Evolutionary conservation across 2,329 filamentous ascomycete species (phyloP), one percentile per base, ranked within the genome.

Genomic region (Xylaria digitata): DNA sequence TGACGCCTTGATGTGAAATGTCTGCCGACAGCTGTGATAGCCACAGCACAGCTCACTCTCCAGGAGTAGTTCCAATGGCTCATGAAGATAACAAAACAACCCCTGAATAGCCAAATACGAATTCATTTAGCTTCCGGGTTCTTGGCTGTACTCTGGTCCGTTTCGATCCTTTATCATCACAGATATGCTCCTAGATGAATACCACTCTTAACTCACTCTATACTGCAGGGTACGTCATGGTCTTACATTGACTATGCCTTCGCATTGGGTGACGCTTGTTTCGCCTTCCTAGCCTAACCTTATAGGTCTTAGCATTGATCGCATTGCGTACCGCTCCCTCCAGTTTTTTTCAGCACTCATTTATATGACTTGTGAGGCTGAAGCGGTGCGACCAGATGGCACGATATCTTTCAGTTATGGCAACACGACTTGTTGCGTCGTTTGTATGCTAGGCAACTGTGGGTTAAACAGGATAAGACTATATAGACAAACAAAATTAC

Each of bases 151-250:
- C 11, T 53, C 53, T 11, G 26, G 32, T 56, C 37, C 50, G 21
- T 63, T 64, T 70, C 68, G 68, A 66, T 43, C 68, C 68, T 68
- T 63, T 21, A 48, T 57, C 7, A 40, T 32, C 48, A 30, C 45
- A 59, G 13, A 57, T 63, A 54, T 19, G 42, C 59, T 52, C 59
- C 45, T 54, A 40, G 46, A 62, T 46, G 26, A 48, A 66, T 57
- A 21, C 13, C 23, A 61, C 50, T 46, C 23, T 63, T 54, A 55
- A 57, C 45, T 17, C 48, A 40, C 54, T 46, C 50, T 17, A 11
- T 63, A 63, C 63, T 55, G 26, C 49, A 49, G 21, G 34, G 37
- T 49, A 58, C 26, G 49, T 59, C 37, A 46, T 53, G 48, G 48
- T 37, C 19, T 42, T 49, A 34, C 46, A 40, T 23, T 32, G 23